Percentiles rank a stretch among this genome's conserved stretches.
phyloP scores from a whole-genome alignment of 2,329 filamentous ascomycete species.

The Orbilia blumenaviensis region DNA sequence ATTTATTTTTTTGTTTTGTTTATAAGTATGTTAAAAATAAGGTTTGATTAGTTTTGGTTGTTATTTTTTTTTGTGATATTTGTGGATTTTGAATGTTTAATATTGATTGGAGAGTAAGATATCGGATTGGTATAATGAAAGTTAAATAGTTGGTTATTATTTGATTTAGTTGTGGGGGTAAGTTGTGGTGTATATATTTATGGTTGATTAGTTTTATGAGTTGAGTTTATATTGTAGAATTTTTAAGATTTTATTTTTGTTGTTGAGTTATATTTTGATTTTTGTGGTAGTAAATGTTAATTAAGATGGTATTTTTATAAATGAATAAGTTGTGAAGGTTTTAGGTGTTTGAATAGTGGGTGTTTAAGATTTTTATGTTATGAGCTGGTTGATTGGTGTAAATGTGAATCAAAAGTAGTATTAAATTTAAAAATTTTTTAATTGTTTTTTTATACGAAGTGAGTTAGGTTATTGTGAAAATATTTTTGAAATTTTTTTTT shows the following conservation, averaged over 20 bases:
- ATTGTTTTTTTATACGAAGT: not conserved
- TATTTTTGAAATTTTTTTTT: not conserved
- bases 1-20: not conserved
- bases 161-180: not conserved
- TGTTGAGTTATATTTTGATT: constrained; percentile 2
- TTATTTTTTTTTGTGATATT: not conserved
- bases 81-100: not conserved
- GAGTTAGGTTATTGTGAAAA: not conserved
- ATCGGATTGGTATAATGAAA: not conserved
- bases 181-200: not conserved
- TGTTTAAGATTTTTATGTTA: not conserved
- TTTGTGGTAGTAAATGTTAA: constrained; percentile 19
- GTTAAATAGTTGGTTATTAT: constrained; percentile 14
- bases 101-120: not conserved
- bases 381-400: not conserved
- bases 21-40: not conserved
- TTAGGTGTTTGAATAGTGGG: not conserved
- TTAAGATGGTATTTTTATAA: not conserved
- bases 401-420: constrained; percentile 7
- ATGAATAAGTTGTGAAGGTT: not conserved
- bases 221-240: not conserved
- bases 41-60: not conserved
- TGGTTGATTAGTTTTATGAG: not conserved
- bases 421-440: constrained; percentile 5
- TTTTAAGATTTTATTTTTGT: not conserved